Evolutionary conservation across 352 stramenopile species (phyloP).

Genomic region (Phytopythium sindhum): DNA sequence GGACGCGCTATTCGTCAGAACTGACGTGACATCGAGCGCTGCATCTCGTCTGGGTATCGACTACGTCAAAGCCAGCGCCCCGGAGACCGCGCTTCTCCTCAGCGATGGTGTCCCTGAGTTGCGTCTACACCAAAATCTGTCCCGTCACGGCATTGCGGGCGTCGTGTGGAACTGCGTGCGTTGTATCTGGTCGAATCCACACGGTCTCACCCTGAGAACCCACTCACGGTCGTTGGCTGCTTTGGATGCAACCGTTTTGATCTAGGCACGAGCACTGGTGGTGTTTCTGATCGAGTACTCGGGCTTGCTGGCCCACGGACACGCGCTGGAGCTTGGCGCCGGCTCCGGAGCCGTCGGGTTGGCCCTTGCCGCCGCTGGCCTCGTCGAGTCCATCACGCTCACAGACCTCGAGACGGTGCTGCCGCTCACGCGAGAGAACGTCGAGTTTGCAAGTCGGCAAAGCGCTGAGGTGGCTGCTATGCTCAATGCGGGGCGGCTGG

Average conservation of each 20-base stretch:
- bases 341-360: conserved; percentile 54
- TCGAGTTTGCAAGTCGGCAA: conserved; percentile 14
- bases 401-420: conserved; percentile 55
- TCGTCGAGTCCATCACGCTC: conserved; percentile 37
- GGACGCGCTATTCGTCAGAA: conserved; percentile 27
- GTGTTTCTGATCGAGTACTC: conserved; percentile 32
- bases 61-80: conserved; percentile 52
- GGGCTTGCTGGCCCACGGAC: conserved; percentile 21
- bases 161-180: conserved; percentile 78
- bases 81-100: conserved; percentile 24
- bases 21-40: neutral
- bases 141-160: conserved; percentile 45
- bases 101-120: conserved; percentile 6
- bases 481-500: conserved; percentile 17
- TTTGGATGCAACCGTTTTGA: neutral
- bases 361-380: conserved; percentile 22
- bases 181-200: conserved; percentile 5
- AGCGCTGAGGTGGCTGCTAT: conserved; percentile 22
- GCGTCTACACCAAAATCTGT: conserved; percentile 45
- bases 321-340: conserved; percentile 54
- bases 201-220: neutral
- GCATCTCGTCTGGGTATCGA: conserved; percentile 46
- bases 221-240: neutral
- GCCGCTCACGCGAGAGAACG: conserved; percentile 36
- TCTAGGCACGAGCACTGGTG: conserved; percentile 43